Conservation (phyloP, 208 protist genomes). For the Trypanosoma grayi region DNA sequence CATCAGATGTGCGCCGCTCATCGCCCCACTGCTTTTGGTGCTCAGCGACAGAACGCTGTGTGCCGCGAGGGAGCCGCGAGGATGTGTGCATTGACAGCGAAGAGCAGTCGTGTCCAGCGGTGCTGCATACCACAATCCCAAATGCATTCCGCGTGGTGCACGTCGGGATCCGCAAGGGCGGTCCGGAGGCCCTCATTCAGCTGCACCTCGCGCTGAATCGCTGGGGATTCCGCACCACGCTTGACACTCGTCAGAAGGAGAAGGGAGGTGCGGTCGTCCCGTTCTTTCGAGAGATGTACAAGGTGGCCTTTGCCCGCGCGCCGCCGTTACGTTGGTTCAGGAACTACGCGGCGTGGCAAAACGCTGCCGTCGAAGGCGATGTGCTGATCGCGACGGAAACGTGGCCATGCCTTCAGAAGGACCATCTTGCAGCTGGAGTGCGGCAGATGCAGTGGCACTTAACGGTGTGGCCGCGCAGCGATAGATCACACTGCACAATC, state of each 20-base stretch:
- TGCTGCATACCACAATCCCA: constrained; percentile 20
- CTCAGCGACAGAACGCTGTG: constrained; percentile 1
- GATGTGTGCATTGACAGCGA: constrained; percentile 12
- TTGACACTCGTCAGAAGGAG: constrained; percentile 23
- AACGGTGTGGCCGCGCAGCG: constrained; percentile 23
- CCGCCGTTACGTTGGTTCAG: constrained; percentile 26
- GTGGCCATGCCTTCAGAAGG: constrained; percentile 17
- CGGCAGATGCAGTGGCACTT: constrained; percentile 34
- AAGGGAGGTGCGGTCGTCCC: constrained; percentile 15
- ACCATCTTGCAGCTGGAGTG: constrained; percentile 4
- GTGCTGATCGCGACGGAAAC: constrained; percentile 34
- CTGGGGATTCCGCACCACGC: constrained; percentile 27
- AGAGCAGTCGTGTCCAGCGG: constrained; percentile 15
- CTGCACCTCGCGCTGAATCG: constrained; percentile 19
- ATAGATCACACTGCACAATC: constrained; percentile 21
- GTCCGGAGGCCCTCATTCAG: constrained; percentile 33
- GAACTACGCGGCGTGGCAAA: constrained; percentile 21
- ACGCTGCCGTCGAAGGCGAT: constrained; percentile 15
- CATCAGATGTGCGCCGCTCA: not conserved
- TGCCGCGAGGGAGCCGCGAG: not conserved
- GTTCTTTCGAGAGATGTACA: constrained; percentile 24
- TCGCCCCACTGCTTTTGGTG: constrained; percentile 20
- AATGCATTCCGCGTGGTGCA: constrained; percentile 21
- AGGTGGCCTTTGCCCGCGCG: constrained; percentile 1
- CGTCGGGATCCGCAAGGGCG: constrained; percentile 28